Evolutionary conservation across 2,329 filamentous ascomycete species (phyloP).

Genomic region (Elsinoe batatas): DNA sequence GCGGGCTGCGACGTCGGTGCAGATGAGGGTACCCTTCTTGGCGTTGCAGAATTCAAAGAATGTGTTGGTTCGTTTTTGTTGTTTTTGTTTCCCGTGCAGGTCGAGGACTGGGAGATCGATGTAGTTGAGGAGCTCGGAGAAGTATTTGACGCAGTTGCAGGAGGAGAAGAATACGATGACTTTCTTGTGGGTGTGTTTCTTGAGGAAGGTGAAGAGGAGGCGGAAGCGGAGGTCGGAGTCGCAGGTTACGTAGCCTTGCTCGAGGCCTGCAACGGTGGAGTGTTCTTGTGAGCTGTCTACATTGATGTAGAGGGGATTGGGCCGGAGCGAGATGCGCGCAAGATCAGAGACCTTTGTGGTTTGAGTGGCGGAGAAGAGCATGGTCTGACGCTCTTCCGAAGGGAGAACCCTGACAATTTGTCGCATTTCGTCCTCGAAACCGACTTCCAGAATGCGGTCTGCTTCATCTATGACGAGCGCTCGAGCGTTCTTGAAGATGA

Average conservation of each 20-base stretch:
- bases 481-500: constrained; percentile 86
- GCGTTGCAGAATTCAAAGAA: constrained; percentile 96
- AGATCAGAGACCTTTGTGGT: constrained; percentile 98
- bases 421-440: constrained; percentile 97
- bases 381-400: constrained; percentile 78
- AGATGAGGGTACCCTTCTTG: constrained; percentile 77
- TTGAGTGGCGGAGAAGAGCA: constrained; percentile 98
- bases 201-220: constrained; percentile 87
- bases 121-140: constrained; percentile 91
- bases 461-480: constrained; percentile 93
- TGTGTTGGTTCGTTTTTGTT: constrained; percentile 96
- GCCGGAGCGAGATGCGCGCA: constrained; percentile 81
- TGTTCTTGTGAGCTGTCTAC: constrained; percentile 84
- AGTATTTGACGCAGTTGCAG: constrained; percentile 81
- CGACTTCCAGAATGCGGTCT: constrained; percentile 90
- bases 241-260: constrained; percentile 92
- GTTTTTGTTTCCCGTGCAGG: constrained; percentile 92
- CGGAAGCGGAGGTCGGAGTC: constrained; percentile 90
- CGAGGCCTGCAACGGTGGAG: constrained; percentile 83
- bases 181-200: constrained; percentile 89
- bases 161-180: constrained; percentile 91
- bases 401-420: constrained; percentile 92
- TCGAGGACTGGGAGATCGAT: constrained; percentile 86
- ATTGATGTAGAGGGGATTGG: constrained; percentile 92
- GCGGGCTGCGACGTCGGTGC: constrained; percentile 90